Evolutionary conservation across 352 stramenopile species (phyloP).

Genomic region (Pythium brassicae): DNA sequence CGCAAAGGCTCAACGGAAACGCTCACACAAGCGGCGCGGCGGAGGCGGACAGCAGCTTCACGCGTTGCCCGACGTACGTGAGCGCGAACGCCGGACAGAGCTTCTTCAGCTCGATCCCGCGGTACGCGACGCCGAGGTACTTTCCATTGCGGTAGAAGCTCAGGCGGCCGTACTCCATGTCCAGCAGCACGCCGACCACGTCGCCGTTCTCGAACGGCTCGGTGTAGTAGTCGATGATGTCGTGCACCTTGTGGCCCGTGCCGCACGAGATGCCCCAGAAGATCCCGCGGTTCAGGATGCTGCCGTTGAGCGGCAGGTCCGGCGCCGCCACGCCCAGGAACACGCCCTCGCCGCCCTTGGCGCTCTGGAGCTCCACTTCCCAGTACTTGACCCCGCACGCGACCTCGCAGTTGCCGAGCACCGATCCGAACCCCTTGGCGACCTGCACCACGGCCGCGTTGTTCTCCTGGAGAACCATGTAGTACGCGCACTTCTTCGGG

Average conservation of each 20-base stretch:
- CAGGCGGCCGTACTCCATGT: slow-evolving; percentile 69
- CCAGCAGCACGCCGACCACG: slow-evolving; percentile 64
- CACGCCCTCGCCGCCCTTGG: slow-evolving; percentile 55
- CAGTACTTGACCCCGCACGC: slow-evolving; percentile 77
- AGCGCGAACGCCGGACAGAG: slow-evolving; percentile 68
- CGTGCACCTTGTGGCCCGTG: slow-evolving; percentile 75
- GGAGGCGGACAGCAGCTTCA: slow-evolving; percentile 54
- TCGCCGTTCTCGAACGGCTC: slow-evolving; percentile 73
- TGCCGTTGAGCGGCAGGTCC: slow-evolving; percentile 54
- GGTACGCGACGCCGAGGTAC: slow-evolving; percentile 72
- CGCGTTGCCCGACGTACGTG: slow-evolving; percentile 61
- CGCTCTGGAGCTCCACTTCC: slow-evolving; percentile 59
- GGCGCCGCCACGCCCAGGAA: slow-evolving; percentile 60
- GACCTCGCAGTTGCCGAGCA: slow-evolving; percentile 55
- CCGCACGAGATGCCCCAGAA: slow-evolving; percentile 76
- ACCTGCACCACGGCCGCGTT: slow-evolving; percentile 48
- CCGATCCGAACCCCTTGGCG: slow-evolving; percentile 54
- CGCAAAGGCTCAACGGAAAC: not conserved
- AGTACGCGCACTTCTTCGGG: slow-evolving; percentile 52
- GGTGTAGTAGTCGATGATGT: slow-evolving; percentile 69
- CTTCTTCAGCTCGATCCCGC: slow-evolving; percentile 48
- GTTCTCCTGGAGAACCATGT: slow-evolving; percentile 49
- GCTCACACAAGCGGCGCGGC: slow-evolving; percentile 37
- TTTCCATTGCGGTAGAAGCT: slow-evolving; percentile 79
- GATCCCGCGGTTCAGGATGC: slow-evolving; percentile 47